Evolutionary conservation across 495 filamentous ascomycete species (phyloP).

Genomic region (Penicillium bovifimosum): DNA sequence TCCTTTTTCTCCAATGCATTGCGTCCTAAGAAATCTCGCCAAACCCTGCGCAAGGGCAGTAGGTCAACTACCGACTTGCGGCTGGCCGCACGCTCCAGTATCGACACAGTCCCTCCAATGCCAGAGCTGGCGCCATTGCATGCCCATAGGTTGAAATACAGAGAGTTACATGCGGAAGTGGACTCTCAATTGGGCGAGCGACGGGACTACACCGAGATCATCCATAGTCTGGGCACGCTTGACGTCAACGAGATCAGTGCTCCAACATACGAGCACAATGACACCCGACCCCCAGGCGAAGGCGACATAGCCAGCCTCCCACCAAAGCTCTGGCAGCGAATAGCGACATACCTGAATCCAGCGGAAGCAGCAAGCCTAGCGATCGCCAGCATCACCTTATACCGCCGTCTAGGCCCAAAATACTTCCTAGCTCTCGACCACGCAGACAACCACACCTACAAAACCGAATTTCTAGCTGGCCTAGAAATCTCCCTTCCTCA

Average conservation of each 20-base stretch:
- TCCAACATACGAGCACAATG: conserved; percentile 13
- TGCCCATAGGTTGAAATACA: conserved; percentile 38
- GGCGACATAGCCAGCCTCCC: conserved; percentile 40
- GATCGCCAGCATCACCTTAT: conserved; percentile 43
- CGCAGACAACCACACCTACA: conserved; percentile 35
- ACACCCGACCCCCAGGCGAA: conserved; percentile 37
- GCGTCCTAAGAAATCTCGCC: conserved; percentile 43
- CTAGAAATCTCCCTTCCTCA: conserved; percentile 44
- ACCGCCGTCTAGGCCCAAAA: conserved; percentile 31
- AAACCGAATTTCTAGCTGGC: conserved; percentile 40
- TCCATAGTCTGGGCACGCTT: conserved; percentile 42
- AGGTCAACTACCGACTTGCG: conserved; percentile 31
- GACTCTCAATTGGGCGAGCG: conserved; percentile 47
- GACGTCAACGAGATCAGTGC: conserved; percentile 26
- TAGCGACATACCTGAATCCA: conserved; percentile 37
- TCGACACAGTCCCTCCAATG: conserved; percentile 32
- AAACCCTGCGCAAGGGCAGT: conserved; percentile 40
- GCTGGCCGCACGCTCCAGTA: conserved; percentile 21
- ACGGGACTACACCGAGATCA: conserved; percentile 43
- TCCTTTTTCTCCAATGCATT: conserved; percentile 34
- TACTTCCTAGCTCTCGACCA: conserved; percentile 30
- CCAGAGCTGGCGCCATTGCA: conserved; percentile 35
- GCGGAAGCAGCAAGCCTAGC: conserved; percentile 44
- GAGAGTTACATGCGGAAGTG: conserved; percentile 21
- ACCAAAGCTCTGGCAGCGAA: conserved; percentile 36